A percentile compares a stretch with the other conserved stretches of the same genome.
Evolutionary conservation across 495 filamentous ascomycete species (phyloP).

Genomic region (Pseudevernia furfuracea): DNA sequence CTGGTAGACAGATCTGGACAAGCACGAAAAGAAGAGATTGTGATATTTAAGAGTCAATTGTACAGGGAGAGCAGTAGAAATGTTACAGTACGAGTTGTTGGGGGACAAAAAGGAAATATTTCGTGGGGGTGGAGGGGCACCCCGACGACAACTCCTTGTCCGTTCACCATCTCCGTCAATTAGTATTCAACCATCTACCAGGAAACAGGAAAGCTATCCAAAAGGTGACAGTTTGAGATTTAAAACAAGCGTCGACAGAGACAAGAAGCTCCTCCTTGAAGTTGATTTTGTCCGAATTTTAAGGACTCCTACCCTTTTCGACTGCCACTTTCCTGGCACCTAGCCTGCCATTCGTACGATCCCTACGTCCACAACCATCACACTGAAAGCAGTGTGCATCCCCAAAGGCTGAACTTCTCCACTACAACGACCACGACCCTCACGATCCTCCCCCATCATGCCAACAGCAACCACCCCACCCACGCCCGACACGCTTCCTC

Average conservation of each 20-base stretch:
- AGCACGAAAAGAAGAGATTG: neutral
- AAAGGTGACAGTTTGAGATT: no score
- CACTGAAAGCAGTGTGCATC: constrained; percentile 29
- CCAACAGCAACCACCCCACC: constrained; percentile 36
- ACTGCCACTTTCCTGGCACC: no score
- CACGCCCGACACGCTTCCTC: constrained; percentile 62
- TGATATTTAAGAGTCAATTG: neutral
- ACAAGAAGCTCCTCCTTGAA: no score
- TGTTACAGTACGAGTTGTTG: neutral
- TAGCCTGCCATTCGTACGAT: no score
- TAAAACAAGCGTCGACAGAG: no score
- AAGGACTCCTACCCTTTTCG: no score
- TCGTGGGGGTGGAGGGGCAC: neutral
- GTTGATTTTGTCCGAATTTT: no score
- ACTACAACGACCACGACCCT: constrained; percentile 30
- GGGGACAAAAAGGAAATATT: neutral
- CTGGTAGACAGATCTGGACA: neutral
- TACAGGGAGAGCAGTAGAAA: neutral
- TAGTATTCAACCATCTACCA: neutral
- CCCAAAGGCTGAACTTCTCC: constrained; percentile 24
- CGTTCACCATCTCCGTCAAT: neutral
- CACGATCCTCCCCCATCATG: constrained; percentile 26
- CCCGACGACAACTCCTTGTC: neutral
- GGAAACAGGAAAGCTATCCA: no score
- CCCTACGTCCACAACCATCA: neutral